A percentile compares a stretch with the other conserved stretches of the same genome.
phyloP scores from a whole-genome alignment of 2,329 filamentous ascomycete species.

The Sarocladium oryzae region DNA sequence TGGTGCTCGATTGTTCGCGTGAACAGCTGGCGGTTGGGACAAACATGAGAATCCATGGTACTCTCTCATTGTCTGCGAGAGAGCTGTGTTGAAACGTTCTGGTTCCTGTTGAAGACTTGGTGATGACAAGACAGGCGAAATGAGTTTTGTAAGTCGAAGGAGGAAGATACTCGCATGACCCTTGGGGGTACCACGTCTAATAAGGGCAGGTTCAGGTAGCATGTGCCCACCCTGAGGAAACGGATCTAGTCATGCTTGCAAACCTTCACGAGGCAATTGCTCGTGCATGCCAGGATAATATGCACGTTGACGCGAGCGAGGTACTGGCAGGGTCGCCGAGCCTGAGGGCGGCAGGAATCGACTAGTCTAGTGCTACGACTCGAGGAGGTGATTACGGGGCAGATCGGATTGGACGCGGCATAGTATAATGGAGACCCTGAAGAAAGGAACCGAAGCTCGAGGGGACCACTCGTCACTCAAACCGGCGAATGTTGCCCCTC shows the following conservation, averaged over 20 bases:
- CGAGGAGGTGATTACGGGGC: not conserved
- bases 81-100: conserved; percentile 13
- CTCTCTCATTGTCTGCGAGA: conserved; percentile 53
- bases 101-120: conserved; percentile 16
- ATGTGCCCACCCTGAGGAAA: conserved; percentile 4
- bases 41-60: conserved; percentile 64
- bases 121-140: not conserved
- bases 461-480: not conserved
- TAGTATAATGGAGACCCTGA: not conserved
- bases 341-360: not conserved
- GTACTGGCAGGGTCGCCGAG: not conserved
- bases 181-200: conserved; percentile 8
- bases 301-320: not conserved
- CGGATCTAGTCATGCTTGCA: not conserved
- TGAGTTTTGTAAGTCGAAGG: conserved; percentile 9
- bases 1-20: conserved; percentile 11
- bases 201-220: not conserved
- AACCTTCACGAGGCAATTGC: conserved; percentile 1
- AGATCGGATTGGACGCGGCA: not conserved
- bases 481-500: not conserved
- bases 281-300: conserved; percentile 1
- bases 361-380: not conserved
- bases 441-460: not conserved
- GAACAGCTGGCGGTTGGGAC: not conserved
- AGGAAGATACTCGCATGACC: conserved; percentile 12